phyloP scores from a whole-genome alignment of 148 eudicot species.

The Vaccinium corymbosum region DNA sequence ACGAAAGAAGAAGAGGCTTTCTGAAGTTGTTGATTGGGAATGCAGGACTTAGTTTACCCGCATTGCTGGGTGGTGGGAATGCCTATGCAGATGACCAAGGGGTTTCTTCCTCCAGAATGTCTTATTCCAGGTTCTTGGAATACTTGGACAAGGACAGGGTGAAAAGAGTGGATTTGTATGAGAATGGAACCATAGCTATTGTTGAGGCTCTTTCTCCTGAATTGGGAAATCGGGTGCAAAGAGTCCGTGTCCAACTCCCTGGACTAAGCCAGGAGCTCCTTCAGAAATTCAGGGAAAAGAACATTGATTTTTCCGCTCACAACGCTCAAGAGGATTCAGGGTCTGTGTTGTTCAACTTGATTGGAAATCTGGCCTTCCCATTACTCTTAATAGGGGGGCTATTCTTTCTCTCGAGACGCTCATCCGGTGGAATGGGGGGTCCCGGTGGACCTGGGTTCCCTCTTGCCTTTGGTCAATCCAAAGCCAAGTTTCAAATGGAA shows the following conservation, averaged over 20 bases:
- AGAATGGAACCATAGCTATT: conserved; percentile 96
- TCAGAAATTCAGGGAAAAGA: conserved; percentile 92
- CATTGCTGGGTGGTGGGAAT: conserved; percentile 45
- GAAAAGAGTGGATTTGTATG: conserved; percentile 77
- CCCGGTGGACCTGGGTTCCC: conserved; percentile 98
- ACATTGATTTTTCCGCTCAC: conserved; percentile 95
- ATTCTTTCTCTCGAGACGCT: conserved; percentile 85
- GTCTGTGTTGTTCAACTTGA: conserved; percentile 72
- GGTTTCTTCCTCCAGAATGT: conserved; percentile 97
- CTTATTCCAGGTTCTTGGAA: conserved; percentile 92
- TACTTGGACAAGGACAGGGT: conserved; percentile 96
- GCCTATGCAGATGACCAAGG: conserved; percentile 95
- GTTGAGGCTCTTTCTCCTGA: conserved; percentile 98
- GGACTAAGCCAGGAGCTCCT: conserved; percentile 99
- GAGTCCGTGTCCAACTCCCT: conserved; percentile 97
- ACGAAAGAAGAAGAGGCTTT: conserved; percentile 75
- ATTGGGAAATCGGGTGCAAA: conserved; percentile 85
- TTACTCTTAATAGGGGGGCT: conserved; percentile 87
- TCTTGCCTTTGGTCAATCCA: conserved; percentile 82
- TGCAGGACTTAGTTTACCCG: conserved; percentile 56
- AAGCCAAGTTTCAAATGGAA: conserved; percentile 98
- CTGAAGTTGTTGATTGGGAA: conserved; percentile 73
- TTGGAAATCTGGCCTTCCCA: conserved; percentile 92
- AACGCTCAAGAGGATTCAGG: conserved; percentile 98
- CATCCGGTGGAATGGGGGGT: conserved; percentile 92